Percentiles rank a stretch among this genome's conserved stretches.
phyloP scores from a whole-genome alignment of 139 green algal species.

The Micromonas pusilla region DNA sequence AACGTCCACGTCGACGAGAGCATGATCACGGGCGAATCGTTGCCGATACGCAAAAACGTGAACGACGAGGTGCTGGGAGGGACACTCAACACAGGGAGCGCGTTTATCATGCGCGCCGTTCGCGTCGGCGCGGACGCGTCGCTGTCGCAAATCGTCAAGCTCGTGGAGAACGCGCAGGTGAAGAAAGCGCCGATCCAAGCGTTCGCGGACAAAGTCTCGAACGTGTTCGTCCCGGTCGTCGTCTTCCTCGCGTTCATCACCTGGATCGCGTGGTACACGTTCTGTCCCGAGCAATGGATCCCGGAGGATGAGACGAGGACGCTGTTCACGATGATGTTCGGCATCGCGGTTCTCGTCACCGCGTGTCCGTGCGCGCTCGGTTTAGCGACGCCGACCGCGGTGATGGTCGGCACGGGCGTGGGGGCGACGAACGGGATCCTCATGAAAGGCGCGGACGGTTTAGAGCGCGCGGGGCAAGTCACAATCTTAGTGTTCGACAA shows the following conservation, averaged over 20 bases:
- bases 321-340: constrained; percentile 40
- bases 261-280: constrained; percentile 65
- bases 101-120: constrained; percentile 49
- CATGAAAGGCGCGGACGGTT: constrained; percentile 70
- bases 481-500: constrained; percentile 92
- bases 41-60: constrained; percentile 60
- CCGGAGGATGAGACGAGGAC: constrained; percentile 43
- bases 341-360: constrained; percentile 87
- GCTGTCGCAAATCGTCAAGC: constrained; percentile 75
- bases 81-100: constrained; percentile 76
- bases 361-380: constrained; percentile 89
- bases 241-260: constrained; percentile 66
- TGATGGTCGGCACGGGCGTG: constrained; percentile 78
- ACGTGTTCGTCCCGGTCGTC: constrained; percentile 84
- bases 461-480: constrained; percentile 60
- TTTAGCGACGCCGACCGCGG: constrained; percentile 81
- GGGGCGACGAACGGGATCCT: constrained; percentile 73
- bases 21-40: constrained; percentile 92
- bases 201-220: constrained; percentile 74
- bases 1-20: constrained; percentile 74
- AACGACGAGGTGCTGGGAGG: constrained; percentile 75
- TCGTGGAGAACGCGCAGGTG: constrained; percentile 91
- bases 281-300: constrained; percentile 60
- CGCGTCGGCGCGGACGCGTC: constrained; percentile 43
- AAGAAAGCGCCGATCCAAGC: constrained; percentile 85